Conservation (phyloP, 1,284 basidiomycete species). For the Trametes pubescens region DNA sequence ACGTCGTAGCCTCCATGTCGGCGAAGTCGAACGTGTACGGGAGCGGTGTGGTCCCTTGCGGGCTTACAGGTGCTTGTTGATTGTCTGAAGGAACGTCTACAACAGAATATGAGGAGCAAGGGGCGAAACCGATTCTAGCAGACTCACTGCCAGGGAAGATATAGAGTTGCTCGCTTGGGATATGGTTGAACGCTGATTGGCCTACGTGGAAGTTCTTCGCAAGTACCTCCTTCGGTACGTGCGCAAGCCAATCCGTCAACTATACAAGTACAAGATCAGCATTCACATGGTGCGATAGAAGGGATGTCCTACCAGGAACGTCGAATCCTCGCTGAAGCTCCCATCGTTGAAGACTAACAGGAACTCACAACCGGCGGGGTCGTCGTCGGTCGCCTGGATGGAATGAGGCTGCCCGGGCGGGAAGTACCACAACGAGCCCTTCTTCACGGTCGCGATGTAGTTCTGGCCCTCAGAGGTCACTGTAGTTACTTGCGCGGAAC, state of each 20-base stretch:
- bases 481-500: constrained; percentile 65
- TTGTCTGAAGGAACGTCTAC: constrained; percentile 32
- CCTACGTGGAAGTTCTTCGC: constrained; percentile 52
- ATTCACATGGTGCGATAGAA: too few relatives aligned
- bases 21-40: constrained; percentile 63
- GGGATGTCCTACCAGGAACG: constrained; percentile 45
- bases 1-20: constrained; percentile 49
- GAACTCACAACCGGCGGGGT: constrained; percentile 71
- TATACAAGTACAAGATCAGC: constrained; percentile 14
- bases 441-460: constrained; percentile 59
- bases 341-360: constrained; percentile 60
- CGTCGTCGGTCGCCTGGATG: constrained; percentile 69
- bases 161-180: constrained; percentile 47
- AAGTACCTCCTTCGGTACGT: constrained; percentile 53
- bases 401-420: constrained; percentile 59
- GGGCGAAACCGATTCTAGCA: constrained; percentile 8
- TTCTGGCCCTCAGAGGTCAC: constrained; percentile 70
- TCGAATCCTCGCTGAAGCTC: constrained; percentile 51
- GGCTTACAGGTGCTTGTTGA: constrained; percentile 37
- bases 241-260: constrained; percentile 49
- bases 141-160: constrained; percentile 46
- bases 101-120: background rate
- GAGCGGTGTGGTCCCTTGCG: constrained; percentile 52
- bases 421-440: constrained; percentile 67
- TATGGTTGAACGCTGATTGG: constrained; percentile 45